These are phyloP conservation scores for Entelexis paramagnoliae DNA, from an alignment of 1,139 yeast species.

Conservation along the genomic window DNA sequence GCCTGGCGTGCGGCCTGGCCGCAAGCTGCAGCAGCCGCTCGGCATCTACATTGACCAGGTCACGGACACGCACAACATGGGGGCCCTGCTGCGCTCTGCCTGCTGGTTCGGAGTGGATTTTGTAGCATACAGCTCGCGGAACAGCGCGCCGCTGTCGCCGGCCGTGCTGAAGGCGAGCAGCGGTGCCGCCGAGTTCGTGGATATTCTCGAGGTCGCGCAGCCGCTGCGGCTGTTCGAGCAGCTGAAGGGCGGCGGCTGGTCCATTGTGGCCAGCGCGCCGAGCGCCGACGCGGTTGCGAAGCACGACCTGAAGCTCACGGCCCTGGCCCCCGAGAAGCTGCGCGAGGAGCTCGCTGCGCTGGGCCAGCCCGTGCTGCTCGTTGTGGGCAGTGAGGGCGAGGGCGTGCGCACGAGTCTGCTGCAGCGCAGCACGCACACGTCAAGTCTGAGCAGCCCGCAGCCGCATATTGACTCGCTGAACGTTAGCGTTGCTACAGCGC, in stretches of 20 bases:
- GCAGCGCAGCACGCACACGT: constrained; percentile 51
- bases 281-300: not conserved
- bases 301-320: constrained; percentile 26
- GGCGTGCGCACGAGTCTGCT: constrained; percentile 65
- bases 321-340: constrained; percentile 32
- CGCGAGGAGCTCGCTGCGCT: constrained; percentile 35
- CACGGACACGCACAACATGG: constrained; percentile 84
- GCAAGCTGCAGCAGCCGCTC: constrained; percentile 34
- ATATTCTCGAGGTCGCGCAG: constrained; percentile 47
- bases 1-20: not conserved
- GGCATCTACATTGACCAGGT: constrained; percentile 74
- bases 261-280: constrained; percentile 49
- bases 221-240: constrained; percentile 54
- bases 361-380: constrained; percentile 53
- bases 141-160: constrained; percentile 67
- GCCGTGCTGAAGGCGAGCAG: constrained; percentile 72
- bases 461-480: constrained; percentile 61
- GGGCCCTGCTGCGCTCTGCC: constrained; percentile 75
- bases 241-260: constrained; percentile 56
- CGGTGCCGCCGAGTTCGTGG: constrained; percentile 75
- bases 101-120: constrained; percentile 80
- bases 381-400: constrained; percentile 75
- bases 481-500: constrained; percentile 81
- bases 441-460: constrained; percentile 38
- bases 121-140: constrained; percentile 56